A percentile compares a stretch with the other conserved stretches of the same genome.
Conservation (phyloP, 176 grass and related monocot species). For the Oryza australiensis region DNA sequence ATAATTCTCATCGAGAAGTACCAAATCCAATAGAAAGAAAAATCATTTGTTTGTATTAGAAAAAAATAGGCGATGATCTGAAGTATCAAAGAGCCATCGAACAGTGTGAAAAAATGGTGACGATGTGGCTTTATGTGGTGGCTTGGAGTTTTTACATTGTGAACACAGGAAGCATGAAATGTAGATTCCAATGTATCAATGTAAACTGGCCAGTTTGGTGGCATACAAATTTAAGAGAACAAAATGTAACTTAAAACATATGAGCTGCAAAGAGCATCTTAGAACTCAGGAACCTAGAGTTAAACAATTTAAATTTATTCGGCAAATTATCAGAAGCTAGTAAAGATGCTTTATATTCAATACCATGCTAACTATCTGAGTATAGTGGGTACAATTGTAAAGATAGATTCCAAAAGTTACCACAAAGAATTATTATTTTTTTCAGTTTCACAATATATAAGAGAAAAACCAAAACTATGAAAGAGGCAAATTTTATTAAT, state of each 20-base stretch:
- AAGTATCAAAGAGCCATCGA: neutral
- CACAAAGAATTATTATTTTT: neutral
- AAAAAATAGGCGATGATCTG: neutral
- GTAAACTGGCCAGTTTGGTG: neutral
- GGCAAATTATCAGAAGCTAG: neutral
- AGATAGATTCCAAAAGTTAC: neutral
- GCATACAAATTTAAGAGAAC: neutral
- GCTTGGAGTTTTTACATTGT: no score
- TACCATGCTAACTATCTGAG: neutral
- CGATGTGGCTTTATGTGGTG: neutral
- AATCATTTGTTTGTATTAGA: neutral
- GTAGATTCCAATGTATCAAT: no score
- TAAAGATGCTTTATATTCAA: neutral
- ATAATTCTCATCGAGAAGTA: neutral
- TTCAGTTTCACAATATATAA: slow-evolving; percentile 3
- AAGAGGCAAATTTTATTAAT: neutral
- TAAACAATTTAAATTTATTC: neutral
- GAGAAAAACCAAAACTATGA: neutral
- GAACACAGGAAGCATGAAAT: no score
- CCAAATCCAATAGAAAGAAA: neutral
- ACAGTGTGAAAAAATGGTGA: neutral
- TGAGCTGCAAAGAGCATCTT: slow-evolving; percentile 8
- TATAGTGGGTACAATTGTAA: neutral
- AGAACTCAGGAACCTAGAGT: neutral
- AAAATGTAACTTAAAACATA: neutral